Evolutionary conservation across 805 yeast genomes (phyloP).

Genomic region (Cyberlindnera japonica): DNA sequence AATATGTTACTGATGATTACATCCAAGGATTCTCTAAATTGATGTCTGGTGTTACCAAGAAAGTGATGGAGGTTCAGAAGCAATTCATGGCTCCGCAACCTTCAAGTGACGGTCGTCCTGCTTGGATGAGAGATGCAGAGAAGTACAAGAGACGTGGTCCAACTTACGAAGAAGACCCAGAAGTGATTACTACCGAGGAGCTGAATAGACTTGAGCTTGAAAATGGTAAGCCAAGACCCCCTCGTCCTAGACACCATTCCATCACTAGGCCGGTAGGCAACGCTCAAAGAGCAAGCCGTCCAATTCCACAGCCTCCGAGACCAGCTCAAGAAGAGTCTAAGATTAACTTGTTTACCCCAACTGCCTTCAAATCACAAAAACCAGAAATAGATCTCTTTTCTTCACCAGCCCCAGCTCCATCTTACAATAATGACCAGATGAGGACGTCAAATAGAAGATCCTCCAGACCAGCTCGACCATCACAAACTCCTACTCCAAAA

Average conservation of each 20-base stretch:
- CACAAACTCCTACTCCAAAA: constrained; percentile 7
- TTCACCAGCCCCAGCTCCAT: constrained; percentile 1
- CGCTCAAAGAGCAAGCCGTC: constrained; percentile 2
- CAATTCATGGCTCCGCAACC: constrained; percentile 22
- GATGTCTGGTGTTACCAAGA: constrained; percentile 23
- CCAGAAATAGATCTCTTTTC: constrained; percentile 14
- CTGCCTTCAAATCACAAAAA: constrained; percentile 7
- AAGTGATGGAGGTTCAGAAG: constrained; percentile 31
- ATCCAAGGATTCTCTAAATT: constrained; percentile 20
- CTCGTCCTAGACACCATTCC: constrained; percentile 13
- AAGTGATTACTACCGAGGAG: constrained; percentile 36
- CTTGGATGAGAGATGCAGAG: constrained; percentile 69
- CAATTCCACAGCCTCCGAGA: constrained; percentile 4
- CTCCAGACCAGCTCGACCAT: constrained; percentile 6
- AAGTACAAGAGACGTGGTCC: constrained; percentile 36
- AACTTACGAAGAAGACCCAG: constrained; percentile 43
- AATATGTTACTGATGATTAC: constrained; percentile 17
- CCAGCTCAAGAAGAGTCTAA: constrained; percentile 12
- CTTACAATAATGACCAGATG: constrained; percentile 17
- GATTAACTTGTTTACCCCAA: constrained; percentile 21
- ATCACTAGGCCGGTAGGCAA: constrained; percentile 1
- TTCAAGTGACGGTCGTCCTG: constrained; percentile 45
- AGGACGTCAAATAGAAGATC: constrained; percentile 25
- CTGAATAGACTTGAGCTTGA: constrained; percentile 15
- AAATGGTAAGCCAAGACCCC: constrained; percentile 10